Evolutionary conservation across 1,284 basidiomycete species (phyloP).

Genomic region (Salmacisia buchloeana): DNA sequence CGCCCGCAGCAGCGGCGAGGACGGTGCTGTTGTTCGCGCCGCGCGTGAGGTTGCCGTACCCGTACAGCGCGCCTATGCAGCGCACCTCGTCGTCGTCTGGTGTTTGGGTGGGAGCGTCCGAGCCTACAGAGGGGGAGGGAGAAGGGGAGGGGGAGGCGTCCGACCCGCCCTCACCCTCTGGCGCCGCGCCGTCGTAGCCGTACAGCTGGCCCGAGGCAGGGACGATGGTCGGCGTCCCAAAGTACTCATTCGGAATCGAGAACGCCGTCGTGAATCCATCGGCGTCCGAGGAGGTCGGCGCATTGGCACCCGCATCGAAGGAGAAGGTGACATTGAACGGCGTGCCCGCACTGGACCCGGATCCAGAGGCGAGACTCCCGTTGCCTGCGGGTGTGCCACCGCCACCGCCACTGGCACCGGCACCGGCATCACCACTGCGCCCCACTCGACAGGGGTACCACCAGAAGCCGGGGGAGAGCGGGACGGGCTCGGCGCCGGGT

Average conservation of each 20-base stretch:
- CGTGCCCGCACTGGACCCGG: too few relatives aligned
- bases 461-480: not conserved
- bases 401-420: too few relatives aligned
- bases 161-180: too few relatives aligned
- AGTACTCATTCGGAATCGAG: not conserved
- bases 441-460: conserved; percentile 2
- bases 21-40: not conserved
- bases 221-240: not conserved
- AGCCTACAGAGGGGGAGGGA: too few relatives aligned
- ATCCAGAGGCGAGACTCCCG: too few relatives aligned
- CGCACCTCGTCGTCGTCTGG: too few relatives aligned
- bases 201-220: not conserved
- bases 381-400: too few relatives aligned
- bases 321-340: not conserved
- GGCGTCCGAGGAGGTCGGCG: too few relatives aligned
- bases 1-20: not conserved
- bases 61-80: not conserved
- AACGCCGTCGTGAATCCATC: not conserved
- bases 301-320: too few relatives aligned
- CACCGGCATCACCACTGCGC: too few relatives aligned
- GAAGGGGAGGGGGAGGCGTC: too few relatives aligned
- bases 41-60: not conserved
- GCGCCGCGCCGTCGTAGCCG: not conserved
- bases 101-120: too few relatives aligned
- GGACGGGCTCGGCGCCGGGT: not conserved